phyloP scores from a whole-genome alignment of 1,284 basidiomycete species.

The Cryptococcus sp. region DNA sequence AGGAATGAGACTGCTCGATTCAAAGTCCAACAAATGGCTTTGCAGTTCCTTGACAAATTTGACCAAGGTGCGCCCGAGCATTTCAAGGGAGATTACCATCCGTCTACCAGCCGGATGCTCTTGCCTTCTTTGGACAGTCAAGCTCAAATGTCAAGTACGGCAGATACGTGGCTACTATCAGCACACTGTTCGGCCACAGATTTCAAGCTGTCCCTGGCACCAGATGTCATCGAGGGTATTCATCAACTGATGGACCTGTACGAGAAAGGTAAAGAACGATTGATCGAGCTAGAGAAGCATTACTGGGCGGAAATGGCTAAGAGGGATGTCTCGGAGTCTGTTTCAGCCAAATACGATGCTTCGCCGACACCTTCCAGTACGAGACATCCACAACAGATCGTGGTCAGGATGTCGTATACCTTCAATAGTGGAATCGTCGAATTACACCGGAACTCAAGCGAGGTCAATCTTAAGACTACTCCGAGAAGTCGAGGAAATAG shows the following conservation, averaged over 20 bases:
- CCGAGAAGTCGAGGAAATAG: slow-evolving; percentile 5
- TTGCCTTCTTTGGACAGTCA: slow-evolving; percentile 65
- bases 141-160: slow-evolving; percentile 61
- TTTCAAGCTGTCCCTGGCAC: slow-evolving; percentile 78
- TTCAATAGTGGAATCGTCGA: slow-evolving; percentile 66
- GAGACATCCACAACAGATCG: slow-evolving; percentile 30
- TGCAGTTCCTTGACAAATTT: slow-evolving; percentile 81
- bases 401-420: slow-evolving; percentile 65
- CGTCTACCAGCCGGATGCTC: slow-evolving; percentile 65
- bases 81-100: slow-evolving; percentile 67
- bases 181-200: slow-evolving; percentile 74
- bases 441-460: slow-evolving; percentile 18
- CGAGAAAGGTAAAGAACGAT: slow-evolving; percentile 69
- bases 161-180: slow-evolving; percentile 57
- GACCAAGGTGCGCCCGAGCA: slow-evolving; percentile 64
- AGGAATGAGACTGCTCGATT: slow-evolving; percentile 74
- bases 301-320: slow-evolving; percentile 36
- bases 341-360: slow-evolving; percentile 24
- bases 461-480: slow-evolving; percentile 1
- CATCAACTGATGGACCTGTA: slow-evolving; percentile 82
- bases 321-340: slow-evolving; percentile 13
- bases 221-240: slow-evolving; percentile 70
- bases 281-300: slow-evolving; percentile 58
- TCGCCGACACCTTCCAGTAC: slow-evolving; percentile 6
- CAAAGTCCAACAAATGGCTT: slow-evolving; percentile 63